A percentile compares a stretch with the other conserved stretches of the same genome.
Conservation (phyloP, 2,329 filamentous ascomycete genomes). For the Fusarium sp. region DNA sequence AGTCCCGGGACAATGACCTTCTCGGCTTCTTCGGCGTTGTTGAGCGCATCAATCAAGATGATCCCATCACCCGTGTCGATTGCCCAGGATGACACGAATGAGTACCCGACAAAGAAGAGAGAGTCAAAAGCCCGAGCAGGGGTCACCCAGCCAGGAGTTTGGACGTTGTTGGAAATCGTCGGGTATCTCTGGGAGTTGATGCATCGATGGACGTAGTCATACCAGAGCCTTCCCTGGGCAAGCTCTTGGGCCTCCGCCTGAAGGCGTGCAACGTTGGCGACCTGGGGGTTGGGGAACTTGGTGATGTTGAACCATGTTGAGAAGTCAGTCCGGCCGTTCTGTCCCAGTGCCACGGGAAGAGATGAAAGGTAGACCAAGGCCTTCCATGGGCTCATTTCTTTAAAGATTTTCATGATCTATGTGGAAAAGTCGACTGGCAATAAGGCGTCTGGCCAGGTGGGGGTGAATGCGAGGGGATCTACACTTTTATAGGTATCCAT, state of each 20-base stretch:
- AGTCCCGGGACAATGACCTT: constrained; percentile 34
- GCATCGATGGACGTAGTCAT: constrained; percentile 31
- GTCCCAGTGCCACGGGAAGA: neutral
- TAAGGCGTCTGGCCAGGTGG: too few relatives aligned
- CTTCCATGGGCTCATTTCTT: neutral
- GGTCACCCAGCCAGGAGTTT: constrained; percentile 31
- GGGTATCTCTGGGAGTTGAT: constrained; percentile 30
- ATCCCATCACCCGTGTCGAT: constrained; percentile 44
- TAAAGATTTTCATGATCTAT: too few relatives aligned
- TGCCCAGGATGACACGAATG: constrained; percentile 41
- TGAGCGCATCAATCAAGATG: constrained; percentile 39
- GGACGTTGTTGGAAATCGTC: constrained; percentile 16
- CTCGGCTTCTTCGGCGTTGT: constrained; percentile 33
- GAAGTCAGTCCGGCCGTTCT: neutral
- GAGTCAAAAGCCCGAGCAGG: constrained; percentile 37
- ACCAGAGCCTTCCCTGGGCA: constrained; percentile 21
- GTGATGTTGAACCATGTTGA: constrained; percentile 24
- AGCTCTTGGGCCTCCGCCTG: constrained; percentile 23
- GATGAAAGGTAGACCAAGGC: neutral
- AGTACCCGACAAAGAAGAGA: constrained; percentile 39
- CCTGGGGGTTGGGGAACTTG: constrained; percentile 26
- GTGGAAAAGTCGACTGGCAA: neutral
- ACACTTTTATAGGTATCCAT: neutral
- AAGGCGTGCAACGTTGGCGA: constrained; percentile 24
- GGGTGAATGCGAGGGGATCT: neutral